These are phyloP conservation scores for Apiospora phragmitis DNA, from an alignment of 2,329 filamentous ascomycete species.

Conservation along the genomic window DNA sequence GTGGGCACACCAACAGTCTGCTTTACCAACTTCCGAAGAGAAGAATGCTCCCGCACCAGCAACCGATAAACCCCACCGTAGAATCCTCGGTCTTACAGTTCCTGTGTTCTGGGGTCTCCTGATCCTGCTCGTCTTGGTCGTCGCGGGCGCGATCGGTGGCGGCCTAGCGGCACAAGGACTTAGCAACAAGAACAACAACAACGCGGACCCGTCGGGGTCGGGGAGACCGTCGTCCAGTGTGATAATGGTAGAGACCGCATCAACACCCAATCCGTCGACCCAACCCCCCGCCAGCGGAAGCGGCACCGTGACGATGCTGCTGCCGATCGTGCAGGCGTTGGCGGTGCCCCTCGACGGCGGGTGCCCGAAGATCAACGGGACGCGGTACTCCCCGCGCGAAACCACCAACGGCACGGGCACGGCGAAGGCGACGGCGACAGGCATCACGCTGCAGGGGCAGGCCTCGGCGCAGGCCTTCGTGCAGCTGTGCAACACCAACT, in stretches of 20 bases:
- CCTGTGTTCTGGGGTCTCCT: constrained; percentile 25
- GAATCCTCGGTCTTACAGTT: constrained; percentile 25
- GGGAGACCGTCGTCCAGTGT: too few relatives aligned
- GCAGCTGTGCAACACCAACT: not conserved
- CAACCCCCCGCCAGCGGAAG: not conserved
- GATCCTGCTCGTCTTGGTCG: constrained; percentile 24
- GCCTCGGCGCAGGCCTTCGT: not conserved
- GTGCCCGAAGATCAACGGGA: not conserved
- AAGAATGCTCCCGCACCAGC: not conserved
- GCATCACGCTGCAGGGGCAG: not conserved
- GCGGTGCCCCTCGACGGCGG: not conserved
- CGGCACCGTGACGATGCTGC: not conserved
- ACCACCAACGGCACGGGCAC: not conserved
- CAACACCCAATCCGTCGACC: not conserved
- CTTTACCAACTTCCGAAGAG: not conserved
- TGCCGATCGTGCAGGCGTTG: not conserved
- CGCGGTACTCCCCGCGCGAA: not conserved
- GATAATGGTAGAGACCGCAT: not conserved
- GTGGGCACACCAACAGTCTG: not conserved
- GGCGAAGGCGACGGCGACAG: too few relatives aligned
- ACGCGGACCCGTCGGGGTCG: too few relatives aligned
- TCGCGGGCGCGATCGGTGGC: constrained; percentile 4
- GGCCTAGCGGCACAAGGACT: not conserved
- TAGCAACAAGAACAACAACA: not conserved
- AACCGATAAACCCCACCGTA: not conserved